Evolutionary conservation across 805 yeast genomes (phyloP).

Genomic region (Candida cerambycidarum): DNA sequence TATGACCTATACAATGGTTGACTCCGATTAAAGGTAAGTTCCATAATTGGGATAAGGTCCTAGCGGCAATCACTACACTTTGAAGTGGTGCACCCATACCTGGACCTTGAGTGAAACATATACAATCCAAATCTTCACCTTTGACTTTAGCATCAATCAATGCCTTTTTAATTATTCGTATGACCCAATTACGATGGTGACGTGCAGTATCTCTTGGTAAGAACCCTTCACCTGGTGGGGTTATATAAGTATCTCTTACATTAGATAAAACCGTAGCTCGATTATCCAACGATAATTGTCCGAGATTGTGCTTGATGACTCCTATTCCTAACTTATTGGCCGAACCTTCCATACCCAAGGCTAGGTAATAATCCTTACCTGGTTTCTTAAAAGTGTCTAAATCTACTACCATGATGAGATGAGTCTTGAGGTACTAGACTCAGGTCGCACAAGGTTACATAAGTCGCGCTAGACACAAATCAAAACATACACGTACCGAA

Average conservation of each 20-base stretch:
- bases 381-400: conserved; percentile 45
- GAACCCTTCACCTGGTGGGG: conserved; percentile 99
- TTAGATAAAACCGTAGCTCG: conserved; percentile 81
- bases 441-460: neutral
- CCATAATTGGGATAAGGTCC: conserved; percentile 82
- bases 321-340: conserved; percentile 98
- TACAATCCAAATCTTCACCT: conserved; percentile 62
- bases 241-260: conserved; percentile 88
- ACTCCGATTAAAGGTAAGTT: conserved; percentile 86
- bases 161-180: conserved; percentile 67
- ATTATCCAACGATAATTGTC: conserved; percentile 54
- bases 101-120: conserved; percentile 96
- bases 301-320: conserved; percentile 70
- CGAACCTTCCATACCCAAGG: conserved; percentile 93
- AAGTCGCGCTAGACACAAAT: neutral
- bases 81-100: conserved; percentile 99
- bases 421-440: neutral
- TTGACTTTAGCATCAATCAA: conserved; percentile 57
- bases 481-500: conserved; percentile 5
- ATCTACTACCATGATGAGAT: conserved; percentile 35
- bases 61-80: conserved; percentile 87
- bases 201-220: conserved; percentile 95
- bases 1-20: conserved; percentile 96
- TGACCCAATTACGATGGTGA: conserved; percentile 95
- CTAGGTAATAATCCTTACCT: conserved; percentile 56